phyloP scores from a whole-genome alignment of 23 red algal genomes.

The Pyropia yezoensis region DNA sequence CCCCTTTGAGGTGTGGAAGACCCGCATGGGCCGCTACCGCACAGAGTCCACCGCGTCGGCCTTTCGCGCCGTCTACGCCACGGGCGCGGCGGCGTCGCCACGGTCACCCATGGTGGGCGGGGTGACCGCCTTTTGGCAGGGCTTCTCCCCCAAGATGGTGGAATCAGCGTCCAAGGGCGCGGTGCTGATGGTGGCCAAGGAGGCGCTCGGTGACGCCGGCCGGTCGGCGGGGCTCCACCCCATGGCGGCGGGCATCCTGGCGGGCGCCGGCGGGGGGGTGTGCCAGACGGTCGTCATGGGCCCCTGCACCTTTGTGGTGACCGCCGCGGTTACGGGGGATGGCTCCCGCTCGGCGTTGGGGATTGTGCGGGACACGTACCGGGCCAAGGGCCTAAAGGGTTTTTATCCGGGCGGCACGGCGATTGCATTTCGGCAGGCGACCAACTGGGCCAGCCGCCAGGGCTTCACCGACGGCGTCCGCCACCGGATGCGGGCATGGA shows the following conservation, averaged over 20 bases:
- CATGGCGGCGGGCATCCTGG: conserved; percentile 37
- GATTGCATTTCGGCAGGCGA: conserved; percentile 85
- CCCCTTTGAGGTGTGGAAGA: conserved; percentile 98
- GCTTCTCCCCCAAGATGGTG: conserved; percentile 83
- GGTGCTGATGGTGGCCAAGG: conserved; percentile 82
- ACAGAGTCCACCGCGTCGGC: conserved; percentile 61
- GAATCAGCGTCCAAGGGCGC: conserved; percentile 84
- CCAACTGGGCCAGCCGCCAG: conserved; percentile 90
- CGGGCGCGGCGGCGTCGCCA: conserved; percentile 19
- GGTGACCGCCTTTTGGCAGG: conserved; percentile 73
- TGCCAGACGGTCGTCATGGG: conserved; percentile 73
- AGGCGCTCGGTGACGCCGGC: conserved; percentile 30
- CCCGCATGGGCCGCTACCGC: conserved; percentile 79
- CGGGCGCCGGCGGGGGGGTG: conserved; percentile 78
- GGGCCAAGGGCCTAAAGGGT: conserved; percentile 50
- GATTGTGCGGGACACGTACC: conserved; percentile 39
- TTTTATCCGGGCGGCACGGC: conserved; percentile 86
- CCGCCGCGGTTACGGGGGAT: conserved; percentile 58
- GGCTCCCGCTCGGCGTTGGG: conserved; percentile 9
- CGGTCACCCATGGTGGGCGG: conserved; percentile 9
- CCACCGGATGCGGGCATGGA: conserved; percentile 20
- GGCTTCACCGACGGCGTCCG: conserved; percentile 67
- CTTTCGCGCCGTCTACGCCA: conserved; percentile 60
- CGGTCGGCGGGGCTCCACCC: conserved; percentile 34
- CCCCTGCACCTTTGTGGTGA: conserved; percentile 53